Evolutionary conservation across 768 basidiomycete genomes (phyloP), one percentile per base, ranked within the genome.

Genomic region (Lactarius trivialis): DNA sequence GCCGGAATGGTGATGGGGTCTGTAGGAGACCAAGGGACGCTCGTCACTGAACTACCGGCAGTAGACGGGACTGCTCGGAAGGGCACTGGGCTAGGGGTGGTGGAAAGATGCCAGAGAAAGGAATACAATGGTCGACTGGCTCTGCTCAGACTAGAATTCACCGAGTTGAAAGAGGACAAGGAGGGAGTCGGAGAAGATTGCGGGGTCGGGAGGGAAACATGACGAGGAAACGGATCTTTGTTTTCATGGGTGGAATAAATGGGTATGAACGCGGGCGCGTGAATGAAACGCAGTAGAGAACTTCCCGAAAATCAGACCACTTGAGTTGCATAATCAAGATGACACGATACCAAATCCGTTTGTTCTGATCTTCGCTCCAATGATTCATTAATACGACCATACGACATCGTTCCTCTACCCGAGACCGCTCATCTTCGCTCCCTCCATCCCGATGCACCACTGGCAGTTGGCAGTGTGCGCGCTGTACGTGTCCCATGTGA

Each of bases 291-390:
- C 19, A 32, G 48, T 26, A 15, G 49, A 15, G 9, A 30, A 50
- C 15, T 4, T 19, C 7, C 49, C 48, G 17, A 61, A 61, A 63
- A 63, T 63, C 61, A 63, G 61, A 63, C 61, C 61, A 63, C 52
- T 53, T 21, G 26, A 2, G 28, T 15, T 32, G 30, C 50, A 21
- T 51, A 51, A 51, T 51, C 28, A 26, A 26, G 50, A 26, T 51
- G 50, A 51, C 49, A 30, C 8, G 7, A n/a, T 26, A 21, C 45
- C 50, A 43, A 43, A n/a, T 51, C 15, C 28, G 19, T 28, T 14
- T 17, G n/a, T n/a, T n/a, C n/a, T 45, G 9, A 4, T 21, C 21
- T 19, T 21, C 43, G 21, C 43, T 1, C 1, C 19, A 11, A 19
- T 5, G 37, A 41, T 9, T n/a, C 39, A 6, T 41, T 41, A 41